Conservation (phyloP, 192 early-diverging fungal species). For the Entomortierella lignicola region DNA sequence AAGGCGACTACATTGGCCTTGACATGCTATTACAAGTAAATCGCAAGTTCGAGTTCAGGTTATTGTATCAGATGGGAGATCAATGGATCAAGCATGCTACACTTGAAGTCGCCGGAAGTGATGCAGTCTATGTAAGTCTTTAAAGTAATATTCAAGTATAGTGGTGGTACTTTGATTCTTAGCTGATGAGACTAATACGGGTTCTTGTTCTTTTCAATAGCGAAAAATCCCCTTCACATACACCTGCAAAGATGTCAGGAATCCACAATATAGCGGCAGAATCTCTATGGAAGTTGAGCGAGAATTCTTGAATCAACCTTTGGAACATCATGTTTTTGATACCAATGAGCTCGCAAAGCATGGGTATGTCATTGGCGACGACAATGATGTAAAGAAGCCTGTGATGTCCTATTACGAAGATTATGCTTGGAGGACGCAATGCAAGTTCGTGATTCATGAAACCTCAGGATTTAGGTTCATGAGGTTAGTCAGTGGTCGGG, state of each 20-base stretch:
- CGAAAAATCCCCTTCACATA: conserved; percentile 13
- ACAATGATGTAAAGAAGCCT: conserved; percentile 2
- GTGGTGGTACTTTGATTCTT: not conserved
- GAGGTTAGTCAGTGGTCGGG: conserved; percentile 39
- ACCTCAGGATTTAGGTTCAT: conserved; percentile 41
- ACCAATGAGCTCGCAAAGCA: conserved; percentile 12
- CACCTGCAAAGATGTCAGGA: conserved; percentile 38
- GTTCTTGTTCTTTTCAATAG: conserved; percentile 10
- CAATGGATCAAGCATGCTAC: conserved; percentile 42
- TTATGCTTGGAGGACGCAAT: conserved; percentile 47
- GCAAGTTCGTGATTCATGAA: conserved; percentile 43
- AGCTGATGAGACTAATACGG: not conserved
- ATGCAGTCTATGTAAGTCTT: conserved; percentile 51
- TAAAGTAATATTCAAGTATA: not conserved
- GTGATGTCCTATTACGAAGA: conserved; percentile 35
- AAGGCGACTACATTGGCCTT: conserved; percentile 66
- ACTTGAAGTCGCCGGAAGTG: conserved; percentile 41
- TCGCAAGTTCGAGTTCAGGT: conserved; percentile 39
- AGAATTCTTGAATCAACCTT: conserved; percentile 31
- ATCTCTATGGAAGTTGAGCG: conserved; percentile 13
- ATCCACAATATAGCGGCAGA: conserved; percentile 23
- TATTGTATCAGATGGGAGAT: conserved; percentile 50
- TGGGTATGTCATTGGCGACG: conserved; percentile 14
- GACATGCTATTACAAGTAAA: conserved; percentile 63
- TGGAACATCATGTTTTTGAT: conserved; percentile 32